Conservation (phyloP, 345 rosid genomes). For the Populus ilicifolia region DNA sequence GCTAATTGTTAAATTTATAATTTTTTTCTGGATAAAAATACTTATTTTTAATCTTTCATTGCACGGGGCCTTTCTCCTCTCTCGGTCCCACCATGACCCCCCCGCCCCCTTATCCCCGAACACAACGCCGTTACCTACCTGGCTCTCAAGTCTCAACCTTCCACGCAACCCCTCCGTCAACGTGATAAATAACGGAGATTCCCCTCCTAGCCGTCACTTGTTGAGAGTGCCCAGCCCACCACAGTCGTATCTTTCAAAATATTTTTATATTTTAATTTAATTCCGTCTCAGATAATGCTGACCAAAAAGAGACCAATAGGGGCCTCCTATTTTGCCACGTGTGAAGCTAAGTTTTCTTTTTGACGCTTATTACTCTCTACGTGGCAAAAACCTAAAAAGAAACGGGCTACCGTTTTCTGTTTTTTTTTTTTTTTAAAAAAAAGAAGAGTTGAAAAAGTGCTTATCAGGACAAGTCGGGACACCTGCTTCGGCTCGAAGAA, state of each 20-base stretch:
- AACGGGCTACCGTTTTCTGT: neutral
- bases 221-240: conserved; percentile 12
- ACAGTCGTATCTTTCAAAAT: neutral
- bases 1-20: neutral
- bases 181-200: conserved; percentile 26
- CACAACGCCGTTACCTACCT: conserved; percentile 26
- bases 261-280: neutral
- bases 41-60: neutral
- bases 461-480: conserved; percentile 11
- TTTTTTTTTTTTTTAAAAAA: too few species aligned
- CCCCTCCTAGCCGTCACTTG: conserved; percentile 24
- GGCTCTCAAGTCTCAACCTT: neutral
- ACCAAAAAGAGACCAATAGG: conserved; percentile 38
- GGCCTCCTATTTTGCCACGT: conserved; percentile 29
- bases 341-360: neutral
- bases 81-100: conserved; percentile 12
- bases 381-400: neutral
- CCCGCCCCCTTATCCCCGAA: conserved; percentile 17
- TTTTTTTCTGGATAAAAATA: neutral
- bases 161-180: conserved; percentile 21
- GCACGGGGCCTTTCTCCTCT: conserved; percentile 20
- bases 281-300: conserved; percentile 17
- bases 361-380: conserved; percentile 3
- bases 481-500: neutral
- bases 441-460: neutral